phyloP scores from a whole-genome alignment of 345 rosid species.

The Aegle marmelos region DNA sequence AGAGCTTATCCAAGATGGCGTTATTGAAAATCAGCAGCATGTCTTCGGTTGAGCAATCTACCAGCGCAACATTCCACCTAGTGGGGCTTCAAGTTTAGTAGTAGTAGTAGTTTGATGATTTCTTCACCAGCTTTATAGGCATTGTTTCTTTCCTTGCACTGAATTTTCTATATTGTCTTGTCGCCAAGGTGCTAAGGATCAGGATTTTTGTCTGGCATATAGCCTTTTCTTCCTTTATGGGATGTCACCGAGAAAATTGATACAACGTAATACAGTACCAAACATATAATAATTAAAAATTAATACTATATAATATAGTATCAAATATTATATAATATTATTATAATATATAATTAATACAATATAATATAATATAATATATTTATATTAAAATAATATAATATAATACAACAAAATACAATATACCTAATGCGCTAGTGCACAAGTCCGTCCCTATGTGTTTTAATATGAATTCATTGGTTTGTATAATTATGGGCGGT shows the following conservation, averaged over 20 bases:
- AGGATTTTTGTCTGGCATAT: conserved; percentile 40
- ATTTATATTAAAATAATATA: too few relatives aligned
- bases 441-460: too few relatives aligned
- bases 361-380: too few relatives aligned
- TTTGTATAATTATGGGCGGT: too few relatives aligned
- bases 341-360: too few relatives aligned
- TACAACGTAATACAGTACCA: too few relatives aligned
- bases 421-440: too few relatives aligned
- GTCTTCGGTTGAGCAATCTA: conserved; percentile 51
- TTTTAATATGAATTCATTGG: too few relatives aligned
- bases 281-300: too few relatives aligned
- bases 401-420: too few relatives aligned
- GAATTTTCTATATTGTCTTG: conserved; percentile 5
- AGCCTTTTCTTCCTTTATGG: conserved; percentile 25
- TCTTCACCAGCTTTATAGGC: conserved; percentile 7
- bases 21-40: conserved; percentile 36
- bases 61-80: conserved; percentile 46
- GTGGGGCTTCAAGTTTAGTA: conserved; percentile 78
- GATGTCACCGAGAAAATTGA: not conserved
- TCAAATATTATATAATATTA: too few relatives aligned
- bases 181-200: conserved; percentile 24
- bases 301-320: too few relatives aligned
- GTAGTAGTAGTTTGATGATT: conserved; percentile 21
- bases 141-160: not conserved
- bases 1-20: conserved; percentile 36